These are phyloP conservation scores for Magnolia officinalis DNA, from an alignment of 164 flowering plant genomes.

Conservation along the genomic window DNA sequence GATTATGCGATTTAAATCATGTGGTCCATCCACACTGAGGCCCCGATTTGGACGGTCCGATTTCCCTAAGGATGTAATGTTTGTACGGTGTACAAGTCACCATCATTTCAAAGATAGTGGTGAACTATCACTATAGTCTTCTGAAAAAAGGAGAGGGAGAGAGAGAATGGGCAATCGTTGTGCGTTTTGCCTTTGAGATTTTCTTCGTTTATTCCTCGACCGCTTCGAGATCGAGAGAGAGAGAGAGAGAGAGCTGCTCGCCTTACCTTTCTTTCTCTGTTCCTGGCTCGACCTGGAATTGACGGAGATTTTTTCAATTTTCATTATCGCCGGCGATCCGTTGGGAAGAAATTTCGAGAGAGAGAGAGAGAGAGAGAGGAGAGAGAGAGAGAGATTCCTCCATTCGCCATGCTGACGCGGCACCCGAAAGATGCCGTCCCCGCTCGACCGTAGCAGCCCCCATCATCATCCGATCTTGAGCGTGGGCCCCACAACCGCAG, in stretches of 20 bases:
- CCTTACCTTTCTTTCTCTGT: background rate
- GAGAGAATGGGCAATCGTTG: background rate
- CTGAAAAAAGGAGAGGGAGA: background rate
- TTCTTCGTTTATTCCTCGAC: conserved; percentile 1
- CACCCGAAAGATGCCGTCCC: background rate
- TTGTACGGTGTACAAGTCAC: background rate
- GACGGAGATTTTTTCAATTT: no score
- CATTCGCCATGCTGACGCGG: conserved; percentile 3
- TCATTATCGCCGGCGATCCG: background rate
- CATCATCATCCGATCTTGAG: background rate
- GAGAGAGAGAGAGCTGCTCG: background rate
- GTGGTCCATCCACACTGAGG: no score
- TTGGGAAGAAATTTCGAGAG: background rate
- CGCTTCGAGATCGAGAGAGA: background rate
- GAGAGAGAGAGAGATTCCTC: background rate
- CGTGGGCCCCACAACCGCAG: background rate
- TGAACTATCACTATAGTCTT: background rate
- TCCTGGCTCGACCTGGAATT: background rate
- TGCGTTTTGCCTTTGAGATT: conserved; percentile 5
- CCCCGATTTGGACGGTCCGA: no score
- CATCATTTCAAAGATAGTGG: background rate
- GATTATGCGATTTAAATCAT: background rate
- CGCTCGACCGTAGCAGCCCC: background rate
- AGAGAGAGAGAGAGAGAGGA: background rate
- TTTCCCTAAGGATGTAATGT: no score